These are phyloP conservation scores for Sugiyamaella smithiae DNA, from an alignment of 805 yeast species.

Conservation along the genomic window DNA sequence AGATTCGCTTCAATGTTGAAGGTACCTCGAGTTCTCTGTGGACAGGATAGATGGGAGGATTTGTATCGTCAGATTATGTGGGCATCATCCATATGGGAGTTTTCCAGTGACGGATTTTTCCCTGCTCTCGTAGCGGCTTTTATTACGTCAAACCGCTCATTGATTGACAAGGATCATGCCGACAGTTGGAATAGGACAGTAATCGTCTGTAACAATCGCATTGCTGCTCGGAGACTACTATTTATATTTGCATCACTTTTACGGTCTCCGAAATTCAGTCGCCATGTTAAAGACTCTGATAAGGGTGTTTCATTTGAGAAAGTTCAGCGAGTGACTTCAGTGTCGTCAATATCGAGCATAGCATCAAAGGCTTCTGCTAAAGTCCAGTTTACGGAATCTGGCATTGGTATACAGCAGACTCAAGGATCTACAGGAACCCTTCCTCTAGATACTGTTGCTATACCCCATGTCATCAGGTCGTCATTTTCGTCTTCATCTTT, in stretches of 20 bases:
- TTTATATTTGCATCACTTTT: constrained; percentile 24
- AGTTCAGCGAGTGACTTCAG: constrained; percentile 1
- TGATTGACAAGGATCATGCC: background rate
- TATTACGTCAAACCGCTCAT: constrained; percentile 6
- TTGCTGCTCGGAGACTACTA: constrained; percentile 22
- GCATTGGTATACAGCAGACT: constrained; percentile 24
- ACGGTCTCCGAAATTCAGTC: constrained; percentile 4
- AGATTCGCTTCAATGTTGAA: constrained; percentile 20
- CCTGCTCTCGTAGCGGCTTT: constrained; percentile 17
- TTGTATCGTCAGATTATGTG: constrained; percentile 16
- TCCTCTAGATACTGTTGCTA: constrained; percentile 18
- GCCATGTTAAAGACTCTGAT: no score
- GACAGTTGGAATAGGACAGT: constrained; percentile 19
- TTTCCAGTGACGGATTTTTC: constrained; percentile 15
- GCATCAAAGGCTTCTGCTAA: constrained; percentile 12
- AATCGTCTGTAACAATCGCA: constrained; percentile 22
- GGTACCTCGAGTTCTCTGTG: constrained; percentile 28
- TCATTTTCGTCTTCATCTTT: constrained; percentile 22
- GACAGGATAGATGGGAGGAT: constrained; percentile 26
- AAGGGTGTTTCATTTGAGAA: no score
- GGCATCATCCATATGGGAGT: constrained; percentile 15
- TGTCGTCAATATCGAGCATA: constrained; percentile 1
- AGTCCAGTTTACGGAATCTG: constrained; percentile 14
- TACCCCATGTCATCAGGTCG: constrained; percentile 27
- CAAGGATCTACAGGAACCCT: background rate